These are phyloP conservation scores for Ormosia emarginata DNA, from an alignment of 306 rosid genomes.

Conservation along the genomic window DNA sequence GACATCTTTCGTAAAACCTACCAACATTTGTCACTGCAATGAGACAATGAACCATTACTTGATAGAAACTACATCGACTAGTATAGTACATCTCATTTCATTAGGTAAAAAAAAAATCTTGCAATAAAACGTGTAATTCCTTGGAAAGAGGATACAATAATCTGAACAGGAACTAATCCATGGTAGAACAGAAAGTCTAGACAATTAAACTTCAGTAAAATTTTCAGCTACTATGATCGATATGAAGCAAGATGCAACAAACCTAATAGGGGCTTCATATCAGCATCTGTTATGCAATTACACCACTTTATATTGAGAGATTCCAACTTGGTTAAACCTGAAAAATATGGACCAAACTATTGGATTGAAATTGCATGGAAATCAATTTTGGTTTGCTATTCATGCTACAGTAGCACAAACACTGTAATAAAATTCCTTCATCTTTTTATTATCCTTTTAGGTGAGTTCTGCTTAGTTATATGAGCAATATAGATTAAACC, in stretches of 20 bases:
- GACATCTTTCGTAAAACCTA: not conserved
- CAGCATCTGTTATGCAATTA: conserved; percentile 78
- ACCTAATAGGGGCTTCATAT: conserved; percentile 84
- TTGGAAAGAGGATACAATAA: not conserved
- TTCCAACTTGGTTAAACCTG: conserved; percentile 80
- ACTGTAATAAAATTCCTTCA: not conserved
- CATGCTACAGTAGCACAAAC: not conserved
- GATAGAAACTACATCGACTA: not conserved
- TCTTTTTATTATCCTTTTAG: not conserved
- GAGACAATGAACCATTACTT: not conserved
- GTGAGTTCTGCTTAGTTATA: not conserved
- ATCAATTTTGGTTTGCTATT: conserved; percentile 4
- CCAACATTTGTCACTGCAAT: not conserved
- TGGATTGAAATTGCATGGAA: not conserved
- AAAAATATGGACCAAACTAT: conserved; percentile 13
- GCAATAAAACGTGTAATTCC: not conserved
- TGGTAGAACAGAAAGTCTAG: conserved; percentile 6
- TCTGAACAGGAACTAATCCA: conserved; percentile 7
- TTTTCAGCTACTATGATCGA: conserved; percentile 14
- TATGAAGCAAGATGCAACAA: conserved; percentile 24
- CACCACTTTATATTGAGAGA: conserved; percentile 97
- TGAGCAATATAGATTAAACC: not conserved
- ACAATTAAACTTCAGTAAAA: not conserved
- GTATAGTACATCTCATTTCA: not conserved
- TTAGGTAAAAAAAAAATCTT: not conserved